A percentile compares a stretch with the other conserved stretches of the same genome.
phyloP scores from a whole-genome alignment of 257 asterid genomes.

The Eucommia ulmoides region DNA sequence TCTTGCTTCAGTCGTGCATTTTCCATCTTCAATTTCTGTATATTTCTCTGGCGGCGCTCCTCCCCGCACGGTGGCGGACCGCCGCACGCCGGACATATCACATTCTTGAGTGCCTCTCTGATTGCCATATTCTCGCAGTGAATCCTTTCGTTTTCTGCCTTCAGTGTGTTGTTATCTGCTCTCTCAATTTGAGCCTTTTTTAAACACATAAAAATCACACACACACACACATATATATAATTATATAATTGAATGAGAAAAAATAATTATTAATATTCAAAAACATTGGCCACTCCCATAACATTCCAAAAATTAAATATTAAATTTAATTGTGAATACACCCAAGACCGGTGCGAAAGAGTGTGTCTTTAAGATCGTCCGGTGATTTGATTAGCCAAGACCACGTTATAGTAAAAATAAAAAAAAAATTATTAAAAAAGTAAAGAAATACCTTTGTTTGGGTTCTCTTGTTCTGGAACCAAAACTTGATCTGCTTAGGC shows the following conservation, averaged over 20 bases:
- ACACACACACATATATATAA: too few relatives aligned
- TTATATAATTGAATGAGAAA: neutral
- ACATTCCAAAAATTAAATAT: too few relatives aligned
- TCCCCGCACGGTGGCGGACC: constrained; percentile 21
- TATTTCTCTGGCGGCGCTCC: constrained; percentile 20
- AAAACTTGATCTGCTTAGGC: constrained; percentile 43
- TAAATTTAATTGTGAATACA: too few relatives aligned
- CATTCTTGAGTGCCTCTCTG: constrained; percentile 32
- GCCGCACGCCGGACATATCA: constrained; percentile 28
- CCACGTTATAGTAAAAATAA: too few relatives aligned
- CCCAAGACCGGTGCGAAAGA: too few relatives aligned
- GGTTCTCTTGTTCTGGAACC: constrained; percentile 70
- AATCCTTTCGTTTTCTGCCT: constrained; percentile 37
- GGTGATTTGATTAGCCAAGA: too few relatives aligned
- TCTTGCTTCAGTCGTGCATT: constrained; percentile 40
- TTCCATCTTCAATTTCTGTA: constrained; percentile 34
- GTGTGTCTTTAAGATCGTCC: too few relatives aligned
- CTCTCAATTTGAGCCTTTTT: constrained; percentile 45
- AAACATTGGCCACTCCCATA: too few relatives aligned
- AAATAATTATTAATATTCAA: neutral
- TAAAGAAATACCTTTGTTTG: constrained; percentile 32
- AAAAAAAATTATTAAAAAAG: neutral
- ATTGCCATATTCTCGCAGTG: constrained; percentile 43
- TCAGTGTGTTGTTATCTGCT: constrained; percentile 37
- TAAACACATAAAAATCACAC: too few relatives aligned